phyloP scores from a whole-genome alignment of 1,139 yeast species.

The Williopsis jadinii region DNA sequence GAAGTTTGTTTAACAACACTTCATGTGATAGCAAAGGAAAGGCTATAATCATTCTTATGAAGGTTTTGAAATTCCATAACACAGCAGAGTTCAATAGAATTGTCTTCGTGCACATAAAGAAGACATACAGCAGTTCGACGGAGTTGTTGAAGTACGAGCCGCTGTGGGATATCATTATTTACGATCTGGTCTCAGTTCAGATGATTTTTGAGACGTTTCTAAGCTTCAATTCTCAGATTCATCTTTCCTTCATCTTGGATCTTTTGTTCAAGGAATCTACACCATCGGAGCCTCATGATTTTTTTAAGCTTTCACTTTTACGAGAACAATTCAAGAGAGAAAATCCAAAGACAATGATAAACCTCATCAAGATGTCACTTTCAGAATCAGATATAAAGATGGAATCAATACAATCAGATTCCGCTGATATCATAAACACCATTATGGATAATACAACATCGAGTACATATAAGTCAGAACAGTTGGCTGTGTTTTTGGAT shows the following conservation, averaged over 20 bases:
- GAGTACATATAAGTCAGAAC: slow-evolving; percentile 10
- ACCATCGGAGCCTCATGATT: slow-evolving; percentile 16
- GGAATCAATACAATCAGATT: slow-evolving; percentile 19
- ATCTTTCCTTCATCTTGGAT: slow-evolving; percentile 22
- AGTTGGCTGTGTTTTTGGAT: slow-evolving; percentile 10
- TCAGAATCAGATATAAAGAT: slow-evolving; percentile 9
- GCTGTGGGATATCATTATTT: slow-evolving; percentile 27
- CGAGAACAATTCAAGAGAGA: slow-evolving; percentile 12
- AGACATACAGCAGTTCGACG: slow-evolving; percentile 18
- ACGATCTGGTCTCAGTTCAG: slow-evolving; percentile 30
- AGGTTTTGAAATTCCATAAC: slow-evolving; percentile 22
- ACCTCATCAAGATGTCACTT: slow-evolving; percentile 11
- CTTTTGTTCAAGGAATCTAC: slow-evolving; percentile 24
- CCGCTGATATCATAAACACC: slow-evolving; percentile 17
- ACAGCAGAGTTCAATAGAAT: slow-evolving; percentile 25
- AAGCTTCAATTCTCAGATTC: slow-evolving; percentile 13
- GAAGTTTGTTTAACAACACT: slow-evolving; percentile 9
- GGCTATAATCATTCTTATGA: slow-evolving; percentile 17
- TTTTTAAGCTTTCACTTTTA: slow-evolving; percentile 11
- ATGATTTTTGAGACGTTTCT: slow-evolving; percentile 27
- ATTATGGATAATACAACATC: slow-evolving; percentile 14
- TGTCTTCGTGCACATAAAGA: slow-evolving; percentile 20
- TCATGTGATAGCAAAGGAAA: slow-evolving; percentile 3
- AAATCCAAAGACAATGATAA: slow-evolving; percentile 5
- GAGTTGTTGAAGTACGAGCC: slow-evolving; percentile 23